A percentile compares a stretch with the other conserved stretches of the same genome.
These are phyloP conservation scores for Jamesozyma hellenica DNA, from an alignment of 805 yeast genomes.

Conservation along the genomic window DNA sequence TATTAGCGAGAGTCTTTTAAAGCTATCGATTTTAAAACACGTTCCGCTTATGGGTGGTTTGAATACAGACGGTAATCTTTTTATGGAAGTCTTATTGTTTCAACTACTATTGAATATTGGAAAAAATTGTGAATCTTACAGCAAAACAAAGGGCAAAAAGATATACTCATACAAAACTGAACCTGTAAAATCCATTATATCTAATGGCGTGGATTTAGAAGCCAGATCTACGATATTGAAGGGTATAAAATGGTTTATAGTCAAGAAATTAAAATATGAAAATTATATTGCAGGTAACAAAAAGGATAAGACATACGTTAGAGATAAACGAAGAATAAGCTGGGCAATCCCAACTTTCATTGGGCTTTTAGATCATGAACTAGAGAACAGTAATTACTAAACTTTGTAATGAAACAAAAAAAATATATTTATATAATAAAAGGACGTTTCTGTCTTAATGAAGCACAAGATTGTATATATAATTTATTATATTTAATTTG, in stretches of 20 bases:
- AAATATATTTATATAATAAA: too few species aligned
- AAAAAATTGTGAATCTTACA: conserved; percentile 46
- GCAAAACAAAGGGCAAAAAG: conserved; percentile 26
- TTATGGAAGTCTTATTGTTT: conserved; percentile 64
- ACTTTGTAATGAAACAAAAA: background rate
- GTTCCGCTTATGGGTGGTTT: conserved; percentile 64
- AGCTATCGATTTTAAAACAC: conserved; percentile 62
- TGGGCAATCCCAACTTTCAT: conserved; percentile 21
- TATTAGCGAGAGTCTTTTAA: conserved; percentile 62
- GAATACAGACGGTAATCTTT: conserved; percentile 49
- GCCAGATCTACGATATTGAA: conserved; percentile 22
- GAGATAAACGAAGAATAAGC: conserved; percentile 26
- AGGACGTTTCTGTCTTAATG: too few species aligned
- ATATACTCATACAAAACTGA: conserved; percentile 23
- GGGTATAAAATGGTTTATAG: conserved; percentile 27
- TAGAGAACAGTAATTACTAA: conserved; percentile 8
- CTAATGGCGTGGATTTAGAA: conserved; percentile 18
- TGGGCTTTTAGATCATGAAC: conserved; percentile 8
- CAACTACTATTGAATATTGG: conserved; percentile 57
- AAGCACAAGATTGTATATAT: too few species aligned
- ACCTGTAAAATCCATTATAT: conserved; percentile 16
- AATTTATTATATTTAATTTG: too few species aligned
- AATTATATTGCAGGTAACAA: conserved; percentile 13
- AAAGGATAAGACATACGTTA: conserved; percentile 16
- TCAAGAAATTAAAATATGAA: conserved; percentile 19